Conservation (phyloP, 1,284 basidiomycete species). For the Heterobasidion parviporum region DNA sequence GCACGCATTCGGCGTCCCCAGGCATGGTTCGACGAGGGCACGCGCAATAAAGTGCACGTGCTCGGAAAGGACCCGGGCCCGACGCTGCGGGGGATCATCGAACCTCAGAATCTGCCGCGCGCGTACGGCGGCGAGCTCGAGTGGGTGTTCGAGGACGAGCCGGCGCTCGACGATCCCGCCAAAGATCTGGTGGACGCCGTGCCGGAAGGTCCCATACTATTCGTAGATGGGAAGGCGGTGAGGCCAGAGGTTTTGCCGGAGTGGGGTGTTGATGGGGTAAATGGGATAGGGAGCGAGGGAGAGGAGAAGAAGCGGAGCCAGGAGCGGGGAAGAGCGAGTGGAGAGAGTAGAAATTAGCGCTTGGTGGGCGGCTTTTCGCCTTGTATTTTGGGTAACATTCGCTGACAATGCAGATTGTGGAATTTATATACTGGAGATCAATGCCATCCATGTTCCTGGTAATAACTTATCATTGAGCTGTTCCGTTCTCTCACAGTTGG, state of each 20-base stretch:
- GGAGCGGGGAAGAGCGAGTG: background rate
- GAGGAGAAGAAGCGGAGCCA: background rate
- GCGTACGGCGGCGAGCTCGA: conserved; percentile 60
- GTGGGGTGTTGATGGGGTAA: background rate
- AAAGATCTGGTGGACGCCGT: conserved; percentile 31
- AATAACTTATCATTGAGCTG: too few relatives aligned
- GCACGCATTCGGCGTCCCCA: conserved; percentile 11
- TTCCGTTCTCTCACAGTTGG: too few relatives aligned
- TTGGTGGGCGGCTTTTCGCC: too few relatives aligned
- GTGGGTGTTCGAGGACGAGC: conserved; percentile 61
- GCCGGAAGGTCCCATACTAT: conserved; percentile 45
- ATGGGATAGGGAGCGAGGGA: background rate
- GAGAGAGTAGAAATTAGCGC: background rate
- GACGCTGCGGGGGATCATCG: conserved; percentile 43
- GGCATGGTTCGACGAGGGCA: conserved; percentile 74
- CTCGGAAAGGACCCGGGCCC: conserved; percentile 48
- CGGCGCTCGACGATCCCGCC: conserved; percentile 43
- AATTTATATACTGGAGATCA: too few relatives aligned
- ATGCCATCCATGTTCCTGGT: too few relatives aligned
- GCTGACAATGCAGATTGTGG: too few relatives aligned
- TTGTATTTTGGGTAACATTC: too few relatives aligned
- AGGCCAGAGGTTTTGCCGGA: conserved; percentile 6
- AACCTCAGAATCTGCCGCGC: conserved; percentile 49
- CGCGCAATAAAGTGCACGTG: conserved; percentile 63
- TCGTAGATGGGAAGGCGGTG: conserved; percentile 32